Evolutionary conservation across 2,329 filamentous ascomycete species (phyloP).

Genomic region (Nannizziopsis barbatae): DNA sequence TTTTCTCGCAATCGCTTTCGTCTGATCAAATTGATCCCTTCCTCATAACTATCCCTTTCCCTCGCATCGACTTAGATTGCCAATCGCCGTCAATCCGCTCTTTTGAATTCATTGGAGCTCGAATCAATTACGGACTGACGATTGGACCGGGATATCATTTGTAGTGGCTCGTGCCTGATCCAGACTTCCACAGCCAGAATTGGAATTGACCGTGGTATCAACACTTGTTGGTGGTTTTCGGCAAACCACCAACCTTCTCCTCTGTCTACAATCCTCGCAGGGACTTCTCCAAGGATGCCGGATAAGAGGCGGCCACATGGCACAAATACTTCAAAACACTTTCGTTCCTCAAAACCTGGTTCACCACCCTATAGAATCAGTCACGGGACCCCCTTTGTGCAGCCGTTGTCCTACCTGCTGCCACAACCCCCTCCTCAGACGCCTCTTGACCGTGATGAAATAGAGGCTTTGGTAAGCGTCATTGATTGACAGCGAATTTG

Average conservation of each 20-base stretch:
- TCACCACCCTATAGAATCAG: slow-evolving; percentile 17
- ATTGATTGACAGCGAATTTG: slow-evolving; percentile 2
- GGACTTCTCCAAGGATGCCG: slow-evolving; percentile 19
- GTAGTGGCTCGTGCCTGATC: not conserved
- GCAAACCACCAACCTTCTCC: not conserved
- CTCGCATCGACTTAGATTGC: not conserved
- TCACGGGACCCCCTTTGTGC: slow-evolving; percentile 39
- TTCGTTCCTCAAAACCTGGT: slow-evolving; percentile 14
- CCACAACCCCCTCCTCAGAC: slow-evolving; percentile 34
- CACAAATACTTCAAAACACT: slow-evolving; percentile 13
- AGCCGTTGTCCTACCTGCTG: slow-evolving; percentile 40
- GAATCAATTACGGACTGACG: not conserved
- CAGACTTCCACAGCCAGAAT: slow-evolving; percentile 5
- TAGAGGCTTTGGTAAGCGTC: slow-evolving; percentile 38
- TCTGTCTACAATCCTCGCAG: slow-evolving; percentile 1
- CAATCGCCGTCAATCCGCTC: not conserved
- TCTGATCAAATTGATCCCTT: too few species aligned
- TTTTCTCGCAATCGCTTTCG: too few species aligned
- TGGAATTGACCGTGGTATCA: not conserved
- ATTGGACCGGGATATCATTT: not conserved
- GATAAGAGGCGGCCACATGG: slow-evolving; percentile 22
- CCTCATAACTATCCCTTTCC: too few species aligned
- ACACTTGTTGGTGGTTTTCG: too few species aligned
- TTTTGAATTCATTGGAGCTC: slow-evolving; percentile 5
- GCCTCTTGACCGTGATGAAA: slow-evolving; percentile 40